Conservation (phyloP, 371 early-diverging fungal species). For the Chytridiales sp. region DNA sequence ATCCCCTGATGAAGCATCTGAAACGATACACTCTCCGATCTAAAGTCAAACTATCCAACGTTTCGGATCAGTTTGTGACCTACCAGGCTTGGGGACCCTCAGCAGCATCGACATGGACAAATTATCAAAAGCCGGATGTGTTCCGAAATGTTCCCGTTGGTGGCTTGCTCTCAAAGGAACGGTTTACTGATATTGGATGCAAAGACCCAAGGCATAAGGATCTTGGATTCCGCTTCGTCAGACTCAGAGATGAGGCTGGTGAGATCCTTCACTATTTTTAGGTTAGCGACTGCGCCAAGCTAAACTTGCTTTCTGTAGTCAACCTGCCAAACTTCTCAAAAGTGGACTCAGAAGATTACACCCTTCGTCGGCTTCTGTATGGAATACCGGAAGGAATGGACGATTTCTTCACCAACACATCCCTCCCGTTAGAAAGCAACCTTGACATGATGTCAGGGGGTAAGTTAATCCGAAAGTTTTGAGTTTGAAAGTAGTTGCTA, state of each 20-base stretch:
- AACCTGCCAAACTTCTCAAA: conserved; percentile 49
- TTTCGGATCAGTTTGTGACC: conserved; percentile 57
- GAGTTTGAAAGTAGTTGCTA: not conserved
- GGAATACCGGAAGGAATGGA: conserved; percentile 88
- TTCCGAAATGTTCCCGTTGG: conserved; percentile 29
- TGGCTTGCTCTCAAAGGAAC: conserved; percentile 25
- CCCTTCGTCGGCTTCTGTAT: conserved; percentile 70
- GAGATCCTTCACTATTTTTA: too few relatives aligned
- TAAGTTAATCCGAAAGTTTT: conserved; percentile 22
- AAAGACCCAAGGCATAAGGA: conserved; percentile 43
- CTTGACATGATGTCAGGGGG: conserved; percentile 89
- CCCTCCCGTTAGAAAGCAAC: conserved; percentile 89
- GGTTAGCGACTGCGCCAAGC: too few relatives aligned
- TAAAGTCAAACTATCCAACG: conserved; percentile 56
- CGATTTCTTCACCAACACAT: conserved; percentile 68
- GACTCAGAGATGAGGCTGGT: too few relatives aligned
- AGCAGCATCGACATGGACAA: conserved; percentile 23
- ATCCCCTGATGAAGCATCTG: conserved; percentile 63
- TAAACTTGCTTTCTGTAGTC: conserved; percentile 8
- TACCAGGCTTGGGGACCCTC: conserved; percentile 51
- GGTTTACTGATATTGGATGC: conserved; percentile 40
- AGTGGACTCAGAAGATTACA: conserved; percentile 61
- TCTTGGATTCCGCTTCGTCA: conserved; percentile 44
- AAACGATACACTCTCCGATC: conserved; percentile 76
- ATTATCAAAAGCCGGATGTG: conserved; percentile 18